Base-by-base conservation (phyloP, 2,329 filamentous ascomycete species). In the Colletotrichum endophyticum region DNA sequence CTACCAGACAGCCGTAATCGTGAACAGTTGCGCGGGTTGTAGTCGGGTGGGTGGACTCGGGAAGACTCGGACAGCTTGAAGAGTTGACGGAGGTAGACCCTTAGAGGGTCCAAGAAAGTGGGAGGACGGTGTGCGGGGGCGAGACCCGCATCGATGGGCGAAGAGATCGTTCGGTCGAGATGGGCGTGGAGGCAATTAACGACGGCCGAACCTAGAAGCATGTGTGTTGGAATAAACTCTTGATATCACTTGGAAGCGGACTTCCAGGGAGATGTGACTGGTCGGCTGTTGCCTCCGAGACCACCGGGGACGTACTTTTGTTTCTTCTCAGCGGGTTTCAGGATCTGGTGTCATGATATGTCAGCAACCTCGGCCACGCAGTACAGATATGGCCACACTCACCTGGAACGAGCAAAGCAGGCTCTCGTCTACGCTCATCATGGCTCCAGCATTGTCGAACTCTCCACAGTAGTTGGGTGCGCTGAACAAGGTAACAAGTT, bases 321-420 rank as follows among this genome's bases (percentile, higher is more conserved):
- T 94, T 99, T 99, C 94, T 99, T 99, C 92, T 99, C 97, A 87
- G 97, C 97, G 84, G 97, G 97, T 91, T 99, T 99, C 90, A 99
- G 91, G 85, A 99, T 99, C 95, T 98, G 81, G 32, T 70, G 63
- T 59, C 64, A n/a, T n/a, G 13, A 25, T 7, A 39, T 34, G 67
- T 78, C 53, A 78, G 77, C 67, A 67, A 69, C 57, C 62, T 49
- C 30, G n/a, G 25, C 56, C 25, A 53, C 16, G 56, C 44, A 32
- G 39, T 16, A 19, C 8, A 5, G 16, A 30, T 8, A 19, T 22
- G 11, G 30, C 30, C 57, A 63, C 30, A 85, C 88, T 72, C 81
- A 97, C 95, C 95, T 99, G 97, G 94, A 99, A 99, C 78, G 96
- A 98, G 91, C 97, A 99, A 83, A 99, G 91, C 87, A 99, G 89